These are phyloP conservation scores for Lipomyces spencermartinsiae DNA, from an alignment of 805 yeast genomes.

Conservation along the genomic window DNA sequence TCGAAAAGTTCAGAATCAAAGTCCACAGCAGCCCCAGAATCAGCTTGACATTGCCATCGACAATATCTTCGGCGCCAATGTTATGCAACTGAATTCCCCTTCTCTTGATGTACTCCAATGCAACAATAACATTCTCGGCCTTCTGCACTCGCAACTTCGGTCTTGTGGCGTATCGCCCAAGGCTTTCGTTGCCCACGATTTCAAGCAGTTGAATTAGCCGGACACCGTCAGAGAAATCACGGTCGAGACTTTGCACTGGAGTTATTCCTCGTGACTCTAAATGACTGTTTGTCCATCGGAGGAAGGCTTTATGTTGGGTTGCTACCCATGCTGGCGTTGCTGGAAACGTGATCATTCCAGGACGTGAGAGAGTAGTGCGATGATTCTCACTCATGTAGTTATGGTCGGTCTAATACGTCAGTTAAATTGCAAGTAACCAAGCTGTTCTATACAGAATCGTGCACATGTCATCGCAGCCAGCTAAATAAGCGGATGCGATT, in stretches of 20 bases:
- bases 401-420: neutral
- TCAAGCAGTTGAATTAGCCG: slow-evolving; percentile 48
- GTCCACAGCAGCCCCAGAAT: slow-evolving; percentile 89
- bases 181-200: slow-evolving; percentile 46
- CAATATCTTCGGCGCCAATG: slow-evolving; percentile 77
- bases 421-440: neutral
- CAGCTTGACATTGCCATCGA: slow-evolving; percentile 92
- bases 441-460: neutral
- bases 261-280: slow-evolving; percentile 41
- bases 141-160: slow-evolving; percentile 49
- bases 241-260: slow-evolving; percentile 42
- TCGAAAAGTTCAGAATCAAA: slow-evolving; percentile 48
- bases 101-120: slow-evolving; percentile 47
- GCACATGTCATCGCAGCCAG: neutral
- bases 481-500: neutral
- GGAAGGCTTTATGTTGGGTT: slow-evolving; percentile 49
- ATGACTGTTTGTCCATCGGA: slow-evolving; percentile 50
- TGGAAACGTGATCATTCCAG: neutral
- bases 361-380: neutral
- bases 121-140: slow-evolving; percentile 49
- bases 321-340: slow-evolving; percentile 49
- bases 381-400: neutral
- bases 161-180: slow-evolving; percentile 45
- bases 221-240: slow-evolving; percentile 48
- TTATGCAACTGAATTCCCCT: slow-evolving; percentile 48